phyloP scores from a whole-genome alignment of 371 early-diverging fungal species.

The Mucor irregularis region DNA sequence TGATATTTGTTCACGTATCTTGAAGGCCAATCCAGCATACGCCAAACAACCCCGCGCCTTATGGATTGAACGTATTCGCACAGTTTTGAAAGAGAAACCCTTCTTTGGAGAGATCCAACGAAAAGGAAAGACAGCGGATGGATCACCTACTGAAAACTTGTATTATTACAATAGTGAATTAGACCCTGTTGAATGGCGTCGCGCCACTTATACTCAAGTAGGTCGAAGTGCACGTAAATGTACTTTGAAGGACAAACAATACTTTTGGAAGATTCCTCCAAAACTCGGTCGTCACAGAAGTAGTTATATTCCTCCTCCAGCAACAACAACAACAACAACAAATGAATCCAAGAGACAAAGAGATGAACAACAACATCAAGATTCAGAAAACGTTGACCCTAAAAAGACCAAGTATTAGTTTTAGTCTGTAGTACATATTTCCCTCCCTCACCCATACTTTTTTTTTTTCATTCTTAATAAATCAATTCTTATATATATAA shows the following conservation, averaged over 20 bases:
- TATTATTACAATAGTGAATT: slow-evolving; percentile 64
- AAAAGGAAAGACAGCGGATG: slow-evolving; percentile 67
- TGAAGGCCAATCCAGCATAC: slow-evolving; percentile 40
- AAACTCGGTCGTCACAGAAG: slow-evolving; percentile 57
- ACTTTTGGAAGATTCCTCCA: slow-evolving; percentile 68
- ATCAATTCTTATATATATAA: neutral
- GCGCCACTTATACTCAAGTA: slow-evolving; percentile 52
- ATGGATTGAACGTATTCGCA: slow-evolving; percentile 38
- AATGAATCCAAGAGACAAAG: slow-evolving; percentile 13
- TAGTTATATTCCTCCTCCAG: slow-evolving; percentile 52
- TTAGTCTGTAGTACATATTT: slow-evolving; percentile 5
- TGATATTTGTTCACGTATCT: slow-evolving; percentile 51
- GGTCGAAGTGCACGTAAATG: slow-evolving; percentile 67
- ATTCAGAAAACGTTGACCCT: slow-evolving; percentile 15
- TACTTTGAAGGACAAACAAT: slow-evolving; percentile 67
- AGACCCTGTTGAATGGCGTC: slow-evolving; percentile 60
- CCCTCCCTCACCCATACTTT: neutral
- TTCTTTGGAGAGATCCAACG: slow-evolving; percentile 64
- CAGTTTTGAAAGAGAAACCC: slow-evolving; percentile 37
- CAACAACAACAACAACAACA: too few species aligned
- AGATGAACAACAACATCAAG: slow-evolving; percentile 3
- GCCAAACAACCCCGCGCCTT: slow-evolving; percentile 32
- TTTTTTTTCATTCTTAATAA: slow-evolving; percentile 1
- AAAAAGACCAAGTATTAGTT: slow-evolving; percentile 15
- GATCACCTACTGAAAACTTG: slow-evolving; percentile 60